Base-by-base conservation (phyloP, 768 basidiomycete genomes). In the Lentinula sp. region DNA sequence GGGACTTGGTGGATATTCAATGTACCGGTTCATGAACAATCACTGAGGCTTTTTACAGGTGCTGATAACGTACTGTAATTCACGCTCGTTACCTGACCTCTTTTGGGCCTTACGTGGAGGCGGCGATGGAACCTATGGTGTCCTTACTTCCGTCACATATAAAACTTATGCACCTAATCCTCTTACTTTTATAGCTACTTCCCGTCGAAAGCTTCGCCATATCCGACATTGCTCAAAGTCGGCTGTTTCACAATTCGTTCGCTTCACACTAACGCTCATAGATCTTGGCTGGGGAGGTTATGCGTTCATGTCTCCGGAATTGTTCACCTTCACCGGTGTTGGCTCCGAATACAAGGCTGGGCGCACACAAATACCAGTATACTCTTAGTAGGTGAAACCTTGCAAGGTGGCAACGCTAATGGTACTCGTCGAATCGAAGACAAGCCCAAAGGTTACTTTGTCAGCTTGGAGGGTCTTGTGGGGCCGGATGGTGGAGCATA, bases 1-100 rank as follows among this genome's bases (percentile, higher is more conserved):
- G 62, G 81, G 81, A 13, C 72, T 81, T n/a, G 77, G 78, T 78
- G 2, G 76, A 81, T 34, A 69, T 66, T 1, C 78, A 76, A 1
- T 82, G 51, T 23, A 23, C 23, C 23, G 23, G 23, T 23, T 23
- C 23, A 23, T 23, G 23, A 23, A 23, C 23, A 23, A 23, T 23
- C 23, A 23, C 23, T 23, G 23, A 23, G 23, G 23, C 23, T 23
- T 23, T 23, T 23, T 23, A 23, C 74, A 10, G 37, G 37, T 37
- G 37, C 11, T 37, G 37, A 7, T 37, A 37, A 37, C 37, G 7
- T 11, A 1, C 37, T 63, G 68, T 10, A 57, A 67, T 58, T 28
- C 28, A 28, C 28, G 28, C 28, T 28, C 28, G 28, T 28, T 28
- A 28, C 28, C 28, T 28, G 28, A 28, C 3, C 61, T 8, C 37